A percentile compares a stretch with the other conserved stretches of the same genome.
phyloP scores from a whole-genome alignment of 2,329 filamentous ascomycete species.

The Periconia macrospinosa region DNA sequence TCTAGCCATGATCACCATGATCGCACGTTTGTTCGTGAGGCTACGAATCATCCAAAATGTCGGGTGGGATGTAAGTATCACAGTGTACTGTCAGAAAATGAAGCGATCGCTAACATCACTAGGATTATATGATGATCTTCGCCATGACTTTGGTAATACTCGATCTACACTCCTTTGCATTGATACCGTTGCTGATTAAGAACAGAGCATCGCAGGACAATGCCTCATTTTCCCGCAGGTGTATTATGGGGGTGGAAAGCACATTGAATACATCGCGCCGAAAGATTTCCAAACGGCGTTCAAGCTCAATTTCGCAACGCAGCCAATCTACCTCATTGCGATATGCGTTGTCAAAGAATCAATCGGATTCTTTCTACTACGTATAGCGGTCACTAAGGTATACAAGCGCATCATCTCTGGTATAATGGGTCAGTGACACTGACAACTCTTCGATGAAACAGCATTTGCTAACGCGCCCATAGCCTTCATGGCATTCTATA shows the following conservation, averaged over 20 bases:
- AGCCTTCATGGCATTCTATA: conserved; percentile 51
- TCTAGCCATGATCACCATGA: conserved; percentile 45
- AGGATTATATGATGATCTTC: conserved; percentile 49
- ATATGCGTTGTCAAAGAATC: conserved; percentile 54
- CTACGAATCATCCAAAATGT: conserved; percentile 52
- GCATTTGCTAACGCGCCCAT: neutral
- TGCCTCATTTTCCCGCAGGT: conserved; percentile 47
- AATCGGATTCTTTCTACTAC: conserved; percentile 52
- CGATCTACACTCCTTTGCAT: neutral
- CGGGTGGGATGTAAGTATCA: conserved; percentile 51
- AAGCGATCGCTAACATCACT: conserved; percentile 9
- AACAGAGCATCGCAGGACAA: conserved; percentile 43
- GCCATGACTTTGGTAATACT: conserved; percentile 42
- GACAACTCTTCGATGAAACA: neutral
- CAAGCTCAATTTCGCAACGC: conserved; percentile 53
- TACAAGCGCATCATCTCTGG: conserved; percentile 48
- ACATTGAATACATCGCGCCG: conserved; percentile 47
- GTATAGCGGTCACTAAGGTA: conserved; percentile 44
- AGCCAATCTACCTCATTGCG: conserved; percentile 51
- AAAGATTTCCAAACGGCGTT: conserved; percentile 40
- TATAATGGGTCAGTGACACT: conserved; percentile 47
- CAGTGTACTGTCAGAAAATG: neutral
- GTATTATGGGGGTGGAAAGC: conserved; percentile 49
- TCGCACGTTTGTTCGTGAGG: conserved; percentile 53
- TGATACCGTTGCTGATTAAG: conserved; percentile 5